Evolutionary conservation across 2,329 filamentous ascomycete species (phyloP), one percentile per base, ranked within the genome.

Genomic region (Aurifilum marmelostoma): DNA sequence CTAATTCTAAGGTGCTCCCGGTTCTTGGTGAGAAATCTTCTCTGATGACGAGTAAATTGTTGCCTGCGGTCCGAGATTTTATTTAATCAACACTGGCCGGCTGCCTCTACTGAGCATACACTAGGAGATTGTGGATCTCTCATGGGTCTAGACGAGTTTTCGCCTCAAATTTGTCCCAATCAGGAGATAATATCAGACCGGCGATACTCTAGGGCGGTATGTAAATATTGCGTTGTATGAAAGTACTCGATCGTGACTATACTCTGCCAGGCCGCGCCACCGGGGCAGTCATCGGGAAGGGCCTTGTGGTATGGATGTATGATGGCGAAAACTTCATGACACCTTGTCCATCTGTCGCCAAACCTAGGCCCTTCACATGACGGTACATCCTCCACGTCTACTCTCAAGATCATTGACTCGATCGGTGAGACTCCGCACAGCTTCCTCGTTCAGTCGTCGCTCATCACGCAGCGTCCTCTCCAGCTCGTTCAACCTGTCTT

Each of bases 401-500:
- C 41, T 69, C 73, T 77, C 76, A 11, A 77, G 65, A 0, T 68
- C 73, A 2, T 67, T 41, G 41, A 77, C 73, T 24, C 76, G 73
- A 47, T 72, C 74, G 1, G n/a, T 71, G 16, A 77, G 67, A 7
- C 74, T 71, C 34, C 66, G 67, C 27, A 76, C 71, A 3, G 73
- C 72, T 39, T 72, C 72, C 66, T 75, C 72, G 60, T 77, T 77
- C 69, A 77, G 74, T 7, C 71, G 71, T 47, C 73, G 69, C 72
- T 77, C 76, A 52, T 77, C 75, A 0, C 54, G 60, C 39, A 75
- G 71, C 29, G 73, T 74, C 66, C 58, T 74, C 69, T 77, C 72
- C 63, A 77, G 68, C 7, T 74, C 74, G 32, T n/a, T 62, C 32
- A 77, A 50, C 50, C 66, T 71, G 11, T 58, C 65, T 52, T 74